Evolutionary conservation across 495 filamentous ascomycete species (phyloP), one percentile per base, ranked within the genome.

Genomic region (Tuber magnatum): DNA sequence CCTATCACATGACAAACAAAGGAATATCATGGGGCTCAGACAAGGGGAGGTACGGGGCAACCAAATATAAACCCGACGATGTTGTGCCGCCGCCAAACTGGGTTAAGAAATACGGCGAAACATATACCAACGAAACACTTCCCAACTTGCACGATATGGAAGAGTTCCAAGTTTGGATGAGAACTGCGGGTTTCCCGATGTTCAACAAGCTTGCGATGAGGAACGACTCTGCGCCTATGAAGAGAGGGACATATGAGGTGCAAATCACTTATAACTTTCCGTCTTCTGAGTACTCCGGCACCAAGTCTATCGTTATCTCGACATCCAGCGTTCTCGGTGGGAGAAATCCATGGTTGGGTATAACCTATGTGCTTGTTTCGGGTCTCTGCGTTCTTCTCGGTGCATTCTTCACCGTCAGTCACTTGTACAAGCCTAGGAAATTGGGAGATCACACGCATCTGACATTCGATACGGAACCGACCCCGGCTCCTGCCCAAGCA

Each of bases 361-460:
- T 98, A 81, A 93, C 94, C 61, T 99, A 97, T 85, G 86, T 98
- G 44, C 92, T 97, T 48, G 93, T 99, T 35, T 94, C 93, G 65
- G 95, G 94, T 69, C 88, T 97, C 76, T 99, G 96, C 85, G 88
- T 98, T 71, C 83, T 97, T 28, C 88, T 99, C 16, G 94, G 94
- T 35, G 87, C 90, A 28, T 80, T 97, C 71, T 99, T 99, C 84
- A 94, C 94, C 24, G 85, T 92, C 75, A 93, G 93, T 12, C 93
- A 97, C 85, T 86, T 98, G 74, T 89, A 98, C 83, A 94, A 92
- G 82, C 95, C 94, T 56, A 94, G 95, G 78, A 98, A 98, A 91
- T 88, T 99, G 68, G 95, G 95, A 42, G 95, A 99, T 83, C 95
- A 98, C 83, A 97, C 93, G 41, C 97, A 98, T 84, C 87, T 99